Evolutionary conservation across 768 basidiomycete genomes (phyloP).

Genomic region (Lenzites betulinus): DNA sequence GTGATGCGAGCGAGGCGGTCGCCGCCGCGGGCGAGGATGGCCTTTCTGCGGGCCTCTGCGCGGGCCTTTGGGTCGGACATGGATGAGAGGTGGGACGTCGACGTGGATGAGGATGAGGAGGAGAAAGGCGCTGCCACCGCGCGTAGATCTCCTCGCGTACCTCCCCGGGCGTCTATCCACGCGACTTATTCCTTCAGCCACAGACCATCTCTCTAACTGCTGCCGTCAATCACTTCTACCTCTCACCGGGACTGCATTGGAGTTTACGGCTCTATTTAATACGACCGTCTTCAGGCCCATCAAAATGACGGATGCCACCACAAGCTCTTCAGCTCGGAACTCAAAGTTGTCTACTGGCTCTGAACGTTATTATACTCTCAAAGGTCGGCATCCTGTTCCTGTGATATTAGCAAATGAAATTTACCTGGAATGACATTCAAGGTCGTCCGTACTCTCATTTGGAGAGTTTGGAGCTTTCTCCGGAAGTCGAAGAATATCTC

Average conservation of each 20-base stretch:
- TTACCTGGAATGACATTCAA: not conserved
- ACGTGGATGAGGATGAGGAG: slow-evolving; percentile 10
- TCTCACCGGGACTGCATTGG: too few species aligned
- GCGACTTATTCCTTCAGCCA: slow-evolving; percentile 1
- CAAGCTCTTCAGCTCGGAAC: too few species aligned
- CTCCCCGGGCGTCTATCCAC: slow-evolving; percentile 13
- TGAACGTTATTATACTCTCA: not conserved
- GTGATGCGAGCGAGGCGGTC: slow-evolving; percentile 82
- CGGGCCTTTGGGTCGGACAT: slow-evolving; percentile 42
- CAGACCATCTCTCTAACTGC: not conserved
- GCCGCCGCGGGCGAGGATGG: slow-evolving; percentile 68
- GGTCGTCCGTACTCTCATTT: not conserved
- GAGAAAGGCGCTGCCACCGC: slow-evolving; percentile 7
- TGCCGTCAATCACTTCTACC: too few species aligned
- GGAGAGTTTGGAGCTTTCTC: not conserved
- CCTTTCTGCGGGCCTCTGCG: slow-evolving; percentile 77
- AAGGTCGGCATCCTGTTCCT: not conserved
- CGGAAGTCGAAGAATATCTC: not conserved
- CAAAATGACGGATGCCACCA: too few species aligned
- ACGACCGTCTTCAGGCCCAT: too few species aligned
- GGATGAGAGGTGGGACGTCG: not conserved
- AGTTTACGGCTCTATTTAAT: too few species aligned
- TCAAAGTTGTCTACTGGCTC: too few species aligned
- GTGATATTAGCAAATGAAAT: not conserved
- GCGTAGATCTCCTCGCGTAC: slow-evolving; percentile 20